Base-by-base conservation (phyloP, 2,329 filamentous ascomycete genomes). In the Penicillium sp. region DNA sequence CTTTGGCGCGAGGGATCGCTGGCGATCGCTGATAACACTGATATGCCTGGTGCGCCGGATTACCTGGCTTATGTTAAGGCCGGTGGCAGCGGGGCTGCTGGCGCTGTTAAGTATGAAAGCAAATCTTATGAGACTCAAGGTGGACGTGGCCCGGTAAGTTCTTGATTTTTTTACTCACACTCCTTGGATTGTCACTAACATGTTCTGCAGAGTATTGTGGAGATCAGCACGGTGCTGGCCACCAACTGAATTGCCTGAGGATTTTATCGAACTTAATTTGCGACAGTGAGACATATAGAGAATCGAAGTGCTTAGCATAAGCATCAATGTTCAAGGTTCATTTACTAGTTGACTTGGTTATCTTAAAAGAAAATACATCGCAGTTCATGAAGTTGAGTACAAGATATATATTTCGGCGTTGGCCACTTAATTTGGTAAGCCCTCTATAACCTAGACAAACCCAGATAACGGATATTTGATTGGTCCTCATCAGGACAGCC, bases 31-130 rank as follows among this genome's bases (percentile, higher is more conserved):
- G 75, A 78, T 60, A 78, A 78, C 55, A 73, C 72, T 4, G 69
- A 75, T 56, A 61, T 68, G 7, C 75, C 75, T 24, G 76, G 77
- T 9, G 76, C 75, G 11, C 77, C 76, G 9, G 67, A 74, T 11
- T 79, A 79, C 60, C 54, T 76, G 42, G 68, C 68, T 52, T 77
- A 79, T 67, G 73, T 79, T 8, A 62, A 67, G 56, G 60, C 52
- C 24, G 68, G 71, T 4, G 66, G 69, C 3, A 55, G 51, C 2
- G 37, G 50, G 10, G 31, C 29, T 55, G 19, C 26, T 33, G 65
- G 54, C 22, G 55, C 39, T 49, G 63, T 68, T 19, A 59, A 55
- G 33, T 74, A 71, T 60, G 62, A 65, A 53, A 72, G 64, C 39
- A 45, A 57, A 44, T 61, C 61, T 14, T 48, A 61, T 31, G 45